Evolutionary conservation across 1,139 yeast genomes (phyloP), one percentile per base, ranked within the genome.

Genomic region (Saccharomyces hybrid): DNA sequence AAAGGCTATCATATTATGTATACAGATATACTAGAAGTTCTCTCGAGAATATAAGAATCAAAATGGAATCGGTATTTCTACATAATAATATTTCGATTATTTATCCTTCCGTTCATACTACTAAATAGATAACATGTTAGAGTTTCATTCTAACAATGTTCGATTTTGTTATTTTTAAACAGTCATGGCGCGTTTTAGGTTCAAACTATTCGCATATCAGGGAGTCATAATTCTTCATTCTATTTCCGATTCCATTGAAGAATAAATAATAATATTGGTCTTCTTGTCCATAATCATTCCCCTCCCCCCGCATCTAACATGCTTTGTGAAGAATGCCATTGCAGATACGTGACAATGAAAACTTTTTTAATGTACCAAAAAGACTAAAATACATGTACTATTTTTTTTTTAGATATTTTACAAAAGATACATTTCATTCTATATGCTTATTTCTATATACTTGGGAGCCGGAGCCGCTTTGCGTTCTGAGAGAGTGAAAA

Each of bases 191-290:
- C 28, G 28, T 26, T 26, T 26, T 7, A 8, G 28, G 28, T 28
- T 9, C 31, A 28, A 8, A 4, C 13, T 28, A 8, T 9, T 28
- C 5, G 31, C 13, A 28, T 28, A 9, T 28, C 31, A 28, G 13
- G 31, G 29, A 28, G 31, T 28, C 11, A 9, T 5, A 61, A 53
- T 41, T 54, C 25, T 60, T 59, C 50, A 41, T 8, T 11, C n/a
- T 11, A 16, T 7, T 4, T 7, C 5, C 28, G 28, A 8, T 26
- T 41, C n/a, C 57, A 55, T 11, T 28, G 23, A 26, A 44, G 48
- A 28, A 49, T 49, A 31, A 50, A 52, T 23, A 51, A 47, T 20
- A 44, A 8, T 28, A 46, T 47, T 23, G 44, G 44, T 26, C 32
- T 46, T 46, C 20, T 47, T 28, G 14, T 31, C 41, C 29, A 32